These are phyloP conservation scores for Trichoderma sp. DNA, from an alignment of 2,329 filamentous ascomycete genomes.

Conservation along the genomic window DNA sequence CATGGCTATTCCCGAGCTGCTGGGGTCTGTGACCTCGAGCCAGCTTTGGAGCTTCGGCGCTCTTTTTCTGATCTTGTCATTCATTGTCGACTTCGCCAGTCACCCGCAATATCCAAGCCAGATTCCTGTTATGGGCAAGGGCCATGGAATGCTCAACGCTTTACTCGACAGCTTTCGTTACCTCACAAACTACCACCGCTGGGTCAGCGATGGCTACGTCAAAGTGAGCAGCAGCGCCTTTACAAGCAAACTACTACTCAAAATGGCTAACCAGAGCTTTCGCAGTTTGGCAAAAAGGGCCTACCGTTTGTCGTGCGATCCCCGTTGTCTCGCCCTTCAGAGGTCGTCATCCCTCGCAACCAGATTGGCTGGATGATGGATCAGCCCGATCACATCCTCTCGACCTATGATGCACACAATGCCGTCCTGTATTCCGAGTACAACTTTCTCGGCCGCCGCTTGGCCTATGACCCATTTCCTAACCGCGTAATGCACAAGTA, in stretches of 20 bases:
- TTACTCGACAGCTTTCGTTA: slow-evolving; percentile 42
- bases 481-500: slow-evolving; percentile 44
- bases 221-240: slow-evolving; percentile 32
- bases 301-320: slow-evolving; percentile 44
- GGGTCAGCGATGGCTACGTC: slow-evolving; percentile 44
- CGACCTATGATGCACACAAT: slow-evolving; percentile 41
- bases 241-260: background rate
- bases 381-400: slow-evolving; percentile 45
- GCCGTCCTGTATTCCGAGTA: slow-evolving; percentile 39
- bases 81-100: slow-evolving; percentile 40
- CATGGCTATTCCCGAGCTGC: slow-evolving; percentile 19
- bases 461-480: slow-evolving; percentile 40
- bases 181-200: slow-evolving; percentile 37
- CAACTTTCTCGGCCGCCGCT: slow-evolving; percentile 41
- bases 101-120: slow-evolving; percentile 41
- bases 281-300: slow-evolving; percentile 41
- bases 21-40: slow-evolving; percentile 15
- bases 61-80: slow-evolving; percentile 36
- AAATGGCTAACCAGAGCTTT: background rate
- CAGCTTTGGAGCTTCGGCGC: slow-evolving; percentile 4
- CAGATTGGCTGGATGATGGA: slow-evolving; percentile 48
- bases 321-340: slow-evolving; percentile 40
- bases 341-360: slow-evolving; percentile 45
- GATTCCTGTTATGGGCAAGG: slow-evolving; percentile 43
- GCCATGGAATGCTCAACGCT: slow-evolving; percentile 35